phyloP scores from a whole-genome alignment of 2,329 filamentous ascomycete genomes.

The Fusarium citri region DNA sequence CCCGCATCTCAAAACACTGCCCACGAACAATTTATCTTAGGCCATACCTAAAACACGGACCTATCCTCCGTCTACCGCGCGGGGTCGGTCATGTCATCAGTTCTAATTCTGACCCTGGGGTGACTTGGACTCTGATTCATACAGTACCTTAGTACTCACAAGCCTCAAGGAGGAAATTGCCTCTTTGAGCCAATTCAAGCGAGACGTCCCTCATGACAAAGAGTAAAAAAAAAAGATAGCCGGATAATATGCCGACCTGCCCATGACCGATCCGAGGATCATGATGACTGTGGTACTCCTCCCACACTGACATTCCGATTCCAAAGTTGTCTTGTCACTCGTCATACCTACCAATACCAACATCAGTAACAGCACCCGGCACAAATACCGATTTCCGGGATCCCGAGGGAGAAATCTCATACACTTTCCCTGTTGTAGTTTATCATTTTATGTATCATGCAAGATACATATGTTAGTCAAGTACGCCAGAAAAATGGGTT shows the following conservation, averaged over 20 bases:
- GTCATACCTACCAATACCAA: not conserved
- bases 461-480: conserved; percentile 24
- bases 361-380: not conserved
- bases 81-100: conserved; percentile 25
- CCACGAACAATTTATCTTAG: not conserved
- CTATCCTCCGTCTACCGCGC: conserved; percentile 30
- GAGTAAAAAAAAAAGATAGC: conserved; percentile 32
- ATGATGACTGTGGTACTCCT: not conserved
- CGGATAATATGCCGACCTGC: conserved; percentile 36
- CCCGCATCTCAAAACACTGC: conserved; percentile 17
- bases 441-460: not conserved
- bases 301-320: conserved; percentile 3
- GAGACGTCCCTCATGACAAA: conserved; percentile 7
- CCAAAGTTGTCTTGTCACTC: conserved; percentile 1
- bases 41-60: conserved; percentile 33
- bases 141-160: not conserved
- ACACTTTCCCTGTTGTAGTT: conserved; percentile 17
- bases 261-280: conserved; percentile 24
- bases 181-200: conserved; percentile 36
- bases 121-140: not conserved
- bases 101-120: not conserved
- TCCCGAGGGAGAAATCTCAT: conserved; percentile 28
- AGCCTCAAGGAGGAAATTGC: conserved; percentile 37
- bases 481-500: not conserved
- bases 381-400: conserved; percentile 35